Evolutionary conservation across 2,329 filamentous ascomycete species (phyloP), one percentile per base, ranked within the genome.

Genomic region (Diaporthe vaccinii): DNA sequence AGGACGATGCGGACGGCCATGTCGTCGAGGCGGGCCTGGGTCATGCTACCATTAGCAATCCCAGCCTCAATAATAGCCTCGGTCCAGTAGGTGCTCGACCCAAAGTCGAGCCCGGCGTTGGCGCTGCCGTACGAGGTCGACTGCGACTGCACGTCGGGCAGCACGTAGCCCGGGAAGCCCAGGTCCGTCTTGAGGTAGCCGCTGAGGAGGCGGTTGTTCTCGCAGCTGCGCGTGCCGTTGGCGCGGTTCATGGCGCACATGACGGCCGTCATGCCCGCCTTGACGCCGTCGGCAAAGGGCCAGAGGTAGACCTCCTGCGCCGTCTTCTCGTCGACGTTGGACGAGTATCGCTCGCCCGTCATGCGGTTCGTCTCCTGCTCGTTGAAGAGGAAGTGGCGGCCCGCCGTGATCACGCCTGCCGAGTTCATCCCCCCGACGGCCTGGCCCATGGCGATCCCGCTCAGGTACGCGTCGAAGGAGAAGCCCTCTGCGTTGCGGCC

Each of bases 361-460:
- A 53, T 71, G 77, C 82, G 93, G 91, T 74, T 73, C 8, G 46
- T 74, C 62, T 76, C 74, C 61, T 76, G 71, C 62, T 76, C 71
- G 28, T 87, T 95, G 70, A 86, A 89, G n/a, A 96, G 86, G 70
- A 88, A 94, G 80, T 96, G 94, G 85, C 90, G 90, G 28, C 86
- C 86, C 74, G 86, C 88, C 1, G 95, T 93, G 79, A 95, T 94
- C 2, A 97, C 93, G 0, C 93, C 93, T 68, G 90, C 88, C 2
- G 89, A 89, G 81, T 95, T 93, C 20, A 95, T 91, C 1, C 93
- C 94, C 46, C 86, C 85, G 65, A 95, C 92, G 0, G 92, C 93
- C 77, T 86, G 83, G 39, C 80, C 80, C 3, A 84, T 84, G 22
- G 87, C 80, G 1, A 79, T 80, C 4, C 86, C 86, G 15, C 83